Base-by-base conservation (phyloP, 345 rosid species). In the Boechera stricta region DNA sequence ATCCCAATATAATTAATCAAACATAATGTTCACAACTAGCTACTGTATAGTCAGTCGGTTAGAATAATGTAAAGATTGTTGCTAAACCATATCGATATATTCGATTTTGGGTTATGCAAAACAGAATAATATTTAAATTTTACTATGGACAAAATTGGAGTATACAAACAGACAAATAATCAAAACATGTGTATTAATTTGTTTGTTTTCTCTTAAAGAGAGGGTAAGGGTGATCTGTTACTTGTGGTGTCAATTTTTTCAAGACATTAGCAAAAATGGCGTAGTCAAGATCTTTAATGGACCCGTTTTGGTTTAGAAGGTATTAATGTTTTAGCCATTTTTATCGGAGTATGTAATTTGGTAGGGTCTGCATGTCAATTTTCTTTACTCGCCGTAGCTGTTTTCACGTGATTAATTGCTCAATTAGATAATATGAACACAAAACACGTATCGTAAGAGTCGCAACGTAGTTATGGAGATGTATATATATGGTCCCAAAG, bases 341-440 rank as follows among this genome's bases (percentile, higher is more conserved):
- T 49, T 39, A 59, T 68, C 35, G 59, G 52, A 59, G 52, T 68
- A 51, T 39, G 73, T 77, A 70, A 77, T 21, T 54, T 42, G 31
- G 80, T 70, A 57, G 80, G 80, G 71, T 70, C 65, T 70, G 76
- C 66, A 77, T 71, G 77, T 71, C 72, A 57, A 57, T 64, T 71
- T 47, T 77, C 15, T 31, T 57, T 47, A 64, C 72, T 72, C 71
- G 59, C 71, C 58, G 66, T 77, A 70, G 71, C 75, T 70, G 71
- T 77, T 70, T 63, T 65, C 80, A 77, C 80, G 71, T 77, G 76
- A 64, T 33, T 47, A 69, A 63, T 54, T 28, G 66, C 71, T 70
- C 75, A 44, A 63, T 70, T 44, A 63, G 63, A 26, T 42, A 68
- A 56, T 70, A 44, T 54, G 80, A 70, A 63, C 75, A 60, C 18